These are phyloP conservation scores for Penicillium brevicompactum DNA, from an alignment of 2,329 filamentous ascomycete genomes.

Conservation along the genomic window DNA sequence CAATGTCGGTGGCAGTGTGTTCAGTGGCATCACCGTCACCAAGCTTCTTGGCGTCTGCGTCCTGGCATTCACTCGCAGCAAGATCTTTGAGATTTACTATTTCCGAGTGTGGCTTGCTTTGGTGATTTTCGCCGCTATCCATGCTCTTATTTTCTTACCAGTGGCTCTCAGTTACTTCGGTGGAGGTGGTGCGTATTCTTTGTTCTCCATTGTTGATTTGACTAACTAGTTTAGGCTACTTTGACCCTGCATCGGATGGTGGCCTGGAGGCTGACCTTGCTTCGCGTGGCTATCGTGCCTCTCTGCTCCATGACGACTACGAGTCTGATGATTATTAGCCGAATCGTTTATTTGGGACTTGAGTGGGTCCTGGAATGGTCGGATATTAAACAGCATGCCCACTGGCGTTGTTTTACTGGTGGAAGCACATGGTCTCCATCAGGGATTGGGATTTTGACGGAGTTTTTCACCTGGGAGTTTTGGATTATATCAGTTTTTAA, in stretches of 20 bases:
- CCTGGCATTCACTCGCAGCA: conserved; percentile 89
- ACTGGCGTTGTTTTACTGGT: neutral
- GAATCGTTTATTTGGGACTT: conserved; percentile 3
- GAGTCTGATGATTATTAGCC: conserved; percentile 68
- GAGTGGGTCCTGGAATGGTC: conserved; percentile 5
- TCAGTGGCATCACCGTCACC: conserved; percentile 93
- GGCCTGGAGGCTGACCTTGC: conserved; percentile 88
- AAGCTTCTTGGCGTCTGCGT: conserved; percentile 92
- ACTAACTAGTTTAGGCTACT: conserved; percentile 62
- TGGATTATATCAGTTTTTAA: no score
- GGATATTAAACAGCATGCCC: neutral
- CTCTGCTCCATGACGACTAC: conserved; percentile 73
- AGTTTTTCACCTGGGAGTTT: neutral
- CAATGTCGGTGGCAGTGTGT: conserved; percentile 91
- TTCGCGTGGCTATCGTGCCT: conserved; percentile 73
- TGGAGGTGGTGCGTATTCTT: conserved; percentile 63
- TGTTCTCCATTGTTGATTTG: conserved; percentile 1
- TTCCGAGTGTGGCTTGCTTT: conserved; percentile 95
- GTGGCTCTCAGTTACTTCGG: conserved; percentile 85
- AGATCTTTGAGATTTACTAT: conserved; percentile 99
- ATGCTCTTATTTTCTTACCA: conserved; percentile 88
- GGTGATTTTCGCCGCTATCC: conserved; percentile 82
- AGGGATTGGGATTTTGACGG: neutral
- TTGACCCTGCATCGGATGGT: conserved; percentile 83
- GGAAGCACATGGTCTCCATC: neutral